Evolutionary conservation across 768 basidiomycete genomes (phyloP).

Genomic region (Pleurotus salmoneostramineus): DNA sequence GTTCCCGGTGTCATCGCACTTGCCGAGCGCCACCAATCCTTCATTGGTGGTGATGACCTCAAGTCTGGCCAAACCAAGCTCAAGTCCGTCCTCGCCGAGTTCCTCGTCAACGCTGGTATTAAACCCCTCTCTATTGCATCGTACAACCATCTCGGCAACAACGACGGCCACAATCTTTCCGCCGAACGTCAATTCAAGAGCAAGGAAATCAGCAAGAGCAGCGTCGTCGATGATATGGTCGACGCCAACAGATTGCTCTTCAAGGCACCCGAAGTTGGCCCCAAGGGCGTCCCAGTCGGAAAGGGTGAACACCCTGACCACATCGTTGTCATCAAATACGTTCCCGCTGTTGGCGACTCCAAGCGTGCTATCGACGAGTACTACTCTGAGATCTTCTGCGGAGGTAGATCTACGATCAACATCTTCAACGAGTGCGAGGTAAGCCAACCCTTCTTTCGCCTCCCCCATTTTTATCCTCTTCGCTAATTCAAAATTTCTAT

Average conservation of each 20-base stretch:
- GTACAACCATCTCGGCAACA: conserved; percentile 99
- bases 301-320: conserved; percentile 99
- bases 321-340: conserved; percentile 95
- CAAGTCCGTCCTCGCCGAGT: conserved; percentile 96
- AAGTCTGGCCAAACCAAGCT: conserved; percentile 98
- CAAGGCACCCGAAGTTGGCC: conserved; percentile 67
- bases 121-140: conserved; percentile 96
- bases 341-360: conserved; percentile 94
- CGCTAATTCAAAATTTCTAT: conserved; percentile 5
- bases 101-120: conserved; percentile 98
- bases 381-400: conserved; percentile 97
- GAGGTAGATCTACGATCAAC: conserved; percentile 90
- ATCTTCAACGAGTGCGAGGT: conserved; percentile 99
- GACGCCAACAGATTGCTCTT: conserved; percentile 84
- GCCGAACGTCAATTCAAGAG: conserved; percentile 93
- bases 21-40: conserved; percentile 83
- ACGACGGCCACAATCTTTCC: conserved; percentile 90
- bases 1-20: conserved; percentile 93
- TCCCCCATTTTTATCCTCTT: not conserved
- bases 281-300: conserved; percentile 44
- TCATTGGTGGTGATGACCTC: conserved; percentile 97
- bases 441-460: conserved; percentile 15
- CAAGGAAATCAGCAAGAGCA: conserved; percentile 98
- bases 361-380: conserved; percentile 99
- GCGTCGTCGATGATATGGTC: conserved; percentile 98